Evolutionary conservation across 1,139 yeast genomes (phyloP).

Genomic region (Geotrichum carabidarum): DNA sequence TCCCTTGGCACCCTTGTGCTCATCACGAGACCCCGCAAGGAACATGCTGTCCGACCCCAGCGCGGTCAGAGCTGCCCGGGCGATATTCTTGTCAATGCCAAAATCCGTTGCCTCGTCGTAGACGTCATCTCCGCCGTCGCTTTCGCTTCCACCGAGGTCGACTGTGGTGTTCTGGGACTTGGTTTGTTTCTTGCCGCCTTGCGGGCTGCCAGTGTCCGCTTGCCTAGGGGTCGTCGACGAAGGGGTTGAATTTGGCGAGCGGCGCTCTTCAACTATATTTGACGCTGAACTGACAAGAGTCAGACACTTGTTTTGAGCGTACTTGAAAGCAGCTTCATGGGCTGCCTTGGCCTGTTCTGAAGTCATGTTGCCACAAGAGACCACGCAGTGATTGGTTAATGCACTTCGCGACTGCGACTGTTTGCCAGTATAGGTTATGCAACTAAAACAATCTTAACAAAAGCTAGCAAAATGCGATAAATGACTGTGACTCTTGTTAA

Average conservation of each 20-base stretch:
- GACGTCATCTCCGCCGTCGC: neutral
- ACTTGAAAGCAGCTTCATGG: slow-evolving; percentile 15
- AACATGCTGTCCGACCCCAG: slow-evolving; percentile 17
- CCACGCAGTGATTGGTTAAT: neutral
- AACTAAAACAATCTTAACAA: no score
- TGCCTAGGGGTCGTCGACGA: neutral
- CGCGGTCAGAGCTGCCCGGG: slow-evolving; percentile 19
- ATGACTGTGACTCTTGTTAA: no score
- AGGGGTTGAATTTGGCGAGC: neutral
- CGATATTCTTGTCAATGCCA: slow-evolving; percentile 19
- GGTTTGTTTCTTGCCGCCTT: neutral
- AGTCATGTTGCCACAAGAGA: neutral
- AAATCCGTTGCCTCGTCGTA: slow-evolving; percentile 5
- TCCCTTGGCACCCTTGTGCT: neutral
- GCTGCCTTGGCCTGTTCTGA: slow-evolving; percentile 12
- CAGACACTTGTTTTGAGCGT: slow-evolving; percentile 16
- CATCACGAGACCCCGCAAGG: slow-evolving; percentile 7
- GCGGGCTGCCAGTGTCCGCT: neutral
- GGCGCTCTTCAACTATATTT: neutral
- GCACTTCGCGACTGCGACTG: neutral
- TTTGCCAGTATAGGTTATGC: neutral
- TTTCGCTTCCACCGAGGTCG: neutral
- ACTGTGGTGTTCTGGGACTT: no score
- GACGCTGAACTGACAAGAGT: slow-evolving; percentile 14
- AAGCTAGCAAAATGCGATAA: no score